phyloP scores from a whole-genome alignment of 495 filamentous ascomycete genomes.

The Symbiotaphrina buchneri region DNA sequence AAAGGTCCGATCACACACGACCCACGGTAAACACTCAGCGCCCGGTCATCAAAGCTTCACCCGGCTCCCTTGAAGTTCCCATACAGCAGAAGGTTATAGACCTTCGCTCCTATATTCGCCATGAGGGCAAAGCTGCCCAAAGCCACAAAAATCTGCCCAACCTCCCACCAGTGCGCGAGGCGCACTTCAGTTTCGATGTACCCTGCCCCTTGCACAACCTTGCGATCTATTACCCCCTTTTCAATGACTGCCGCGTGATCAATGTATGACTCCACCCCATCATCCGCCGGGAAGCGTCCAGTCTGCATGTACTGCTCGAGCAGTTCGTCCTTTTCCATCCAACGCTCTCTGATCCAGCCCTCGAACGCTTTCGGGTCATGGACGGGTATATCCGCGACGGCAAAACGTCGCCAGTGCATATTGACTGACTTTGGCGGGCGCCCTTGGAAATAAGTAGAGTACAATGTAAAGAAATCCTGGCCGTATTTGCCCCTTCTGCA shows the following conservation, averaged over 20 bases:
- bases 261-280: slow-evolving; percentile 19
- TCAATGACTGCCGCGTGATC: slow-evolving; percentile 10
- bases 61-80: too few relatives aligned
- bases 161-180: slow-evolving; percentile 20
- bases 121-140: not conserved
- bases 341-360: slow-evolving; percentile 49
- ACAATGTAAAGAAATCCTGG: slow-evolving; percentile 53
- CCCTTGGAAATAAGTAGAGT: slow-evolving; percentile 51
- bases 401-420: slow-evolving; percentile 64
- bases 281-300: slow-evolving; percentile 45
- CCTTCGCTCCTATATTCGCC: not conserved
- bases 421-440: slow-evolving; percentile 65
- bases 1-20: too few relatives aligned
- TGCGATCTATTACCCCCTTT: slow-evolving; percentile 13
- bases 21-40: too few relatives aligned
- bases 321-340: slow-evolving; percentile 61
- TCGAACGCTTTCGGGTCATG: slow-evolving; percentile 39
- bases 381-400: slow-evolving; percentile 39
- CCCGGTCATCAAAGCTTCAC: too few relatives aligned
- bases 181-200: slow-evolving; percentile 36
- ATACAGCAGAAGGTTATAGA: slow-evolving; percentile 1
- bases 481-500: slow-evolving; percentile 43
- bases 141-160: slow-evolving; percentile 13
- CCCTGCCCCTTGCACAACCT: slow-evolving; percentile 15
- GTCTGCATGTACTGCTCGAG: slow-evolving; percentile 46